These are phyloP conservation scores for Haematococcus lacustris DNA, from an alignment of 139 green algal genomes.

Conservation along the genomic window DNA sequence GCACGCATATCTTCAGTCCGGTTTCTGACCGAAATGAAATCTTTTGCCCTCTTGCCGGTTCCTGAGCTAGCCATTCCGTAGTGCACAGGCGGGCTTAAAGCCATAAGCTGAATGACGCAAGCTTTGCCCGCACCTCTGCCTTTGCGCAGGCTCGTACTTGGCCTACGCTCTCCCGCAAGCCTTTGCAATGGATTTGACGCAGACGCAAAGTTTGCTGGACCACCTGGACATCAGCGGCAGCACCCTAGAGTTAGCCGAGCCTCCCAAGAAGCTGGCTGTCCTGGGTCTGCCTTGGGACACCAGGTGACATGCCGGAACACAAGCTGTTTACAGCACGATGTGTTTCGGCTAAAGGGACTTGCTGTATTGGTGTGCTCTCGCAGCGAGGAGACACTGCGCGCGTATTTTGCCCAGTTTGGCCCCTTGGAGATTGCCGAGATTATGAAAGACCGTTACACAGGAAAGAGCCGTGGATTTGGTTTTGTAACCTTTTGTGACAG, in stretches of 20 bases:
- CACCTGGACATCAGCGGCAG: not conserved
- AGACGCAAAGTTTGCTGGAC: not conserved
- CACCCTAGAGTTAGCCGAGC: too few species aligned
- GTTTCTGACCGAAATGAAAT: not conserved
- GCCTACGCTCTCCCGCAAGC: not conserved
- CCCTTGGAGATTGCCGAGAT: conserved; percentile 61
- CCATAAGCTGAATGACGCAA: not conserved
- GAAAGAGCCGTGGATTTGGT: conserved; percentile 42
- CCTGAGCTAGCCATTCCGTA: not conserved
- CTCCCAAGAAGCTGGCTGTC: too few species aligned
- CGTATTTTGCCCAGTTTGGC: conserved; percentile 71
- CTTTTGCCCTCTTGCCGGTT: not conserved
- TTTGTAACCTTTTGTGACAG: conserved; percentile 60
- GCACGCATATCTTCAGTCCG: too few species aligned
- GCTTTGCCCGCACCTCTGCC: not conserved
- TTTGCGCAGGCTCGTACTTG: not conserved
- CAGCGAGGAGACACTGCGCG: conserved; percentile 58
- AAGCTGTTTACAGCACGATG: not conserved
- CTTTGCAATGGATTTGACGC: not conserved
- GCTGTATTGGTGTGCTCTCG: not conserved
- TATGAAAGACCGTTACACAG: conserved; percentile 68
- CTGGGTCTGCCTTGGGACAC: too few species aligned
- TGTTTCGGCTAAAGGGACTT: not conserved
- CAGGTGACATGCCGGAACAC: conserved; percentile 11
- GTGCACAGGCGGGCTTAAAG: not conserved